Evolutionary conservation across 108 stramenopile genomes (phyloP).

Genomic region (Heterococcus sp.): DNA sequence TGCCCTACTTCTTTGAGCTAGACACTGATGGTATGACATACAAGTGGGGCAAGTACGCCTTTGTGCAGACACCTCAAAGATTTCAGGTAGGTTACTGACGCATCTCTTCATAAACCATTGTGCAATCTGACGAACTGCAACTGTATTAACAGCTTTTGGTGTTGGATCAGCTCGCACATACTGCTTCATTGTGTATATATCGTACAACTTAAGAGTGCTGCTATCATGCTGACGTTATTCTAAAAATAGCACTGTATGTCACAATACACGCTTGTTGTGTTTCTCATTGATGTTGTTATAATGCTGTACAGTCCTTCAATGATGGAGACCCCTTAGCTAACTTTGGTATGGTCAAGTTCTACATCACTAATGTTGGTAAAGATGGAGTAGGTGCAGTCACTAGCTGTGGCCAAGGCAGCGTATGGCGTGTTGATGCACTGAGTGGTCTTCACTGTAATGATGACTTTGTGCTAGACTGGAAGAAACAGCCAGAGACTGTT

Average conservation of each 20-base stretch:
- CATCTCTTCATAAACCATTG: not conserved
- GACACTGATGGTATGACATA: constrained; percentile 5
- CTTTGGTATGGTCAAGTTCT: not conserved
- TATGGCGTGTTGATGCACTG: constrained; percentile 40
- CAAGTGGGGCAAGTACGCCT: constrained; percentile 26
- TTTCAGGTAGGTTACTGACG: constrained; percentile 6
- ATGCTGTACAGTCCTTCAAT: not conserved
- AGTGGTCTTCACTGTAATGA: constrained; percentile 25
- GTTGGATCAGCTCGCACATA: no score
- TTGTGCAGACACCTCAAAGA: constrained; percentile 39
- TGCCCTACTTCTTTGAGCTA: constrained; percentile 46
- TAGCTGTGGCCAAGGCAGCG: constrained; percentile 35
- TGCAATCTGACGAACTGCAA: not conserved
- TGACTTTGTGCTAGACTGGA: not conserved
- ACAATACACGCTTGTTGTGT: not conserved
- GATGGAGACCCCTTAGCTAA: not conserved
- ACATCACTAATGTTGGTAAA: not conserved
- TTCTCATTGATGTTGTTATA: not conserved
- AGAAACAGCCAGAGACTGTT: constrained; percentile 7
- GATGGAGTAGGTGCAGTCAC: constrained; percentile 40
- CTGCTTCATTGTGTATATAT: no score
- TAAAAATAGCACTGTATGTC: not conserved
- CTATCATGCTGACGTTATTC: no score
- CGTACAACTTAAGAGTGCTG: no score
- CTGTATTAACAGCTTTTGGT: no score